These are phyloP conservation scores for Pestalotiopsis fici DNA, from an alignment of 2,329 filamentous ascomycete species.

Conservation along the genomic window DNA sequence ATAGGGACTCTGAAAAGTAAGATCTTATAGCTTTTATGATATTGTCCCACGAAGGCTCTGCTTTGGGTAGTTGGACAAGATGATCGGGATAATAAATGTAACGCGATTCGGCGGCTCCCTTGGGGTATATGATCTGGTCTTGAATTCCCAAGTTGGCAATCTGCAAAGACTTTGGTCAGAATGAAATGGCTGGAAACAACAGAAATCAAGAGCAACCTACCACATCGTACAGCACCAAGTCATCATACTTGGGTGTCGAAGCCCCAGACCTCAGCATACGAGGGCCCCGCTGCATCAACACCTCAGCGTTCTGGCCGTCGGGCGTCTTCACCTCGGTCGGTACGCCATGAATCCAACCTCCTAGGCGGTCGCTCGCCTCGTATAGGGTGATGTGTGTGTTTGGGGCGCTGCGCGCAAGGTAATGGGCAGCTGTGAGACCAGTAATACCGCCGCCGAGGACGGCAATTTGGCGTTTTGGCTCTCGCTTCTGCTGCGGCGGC, in stretches of 20 bases:
- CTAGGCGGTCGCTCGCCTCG: conserved; percentile 69
- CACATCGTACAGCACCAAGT: conserved; percentile 69
- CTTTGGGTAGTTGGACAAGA: conserved; percentile 54
- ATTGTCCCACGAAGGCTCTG: conserved; percentile 9
- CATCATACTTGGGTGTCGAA: conserved; percentile 49
- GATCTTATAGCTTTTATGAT: conserved; percentile 12
- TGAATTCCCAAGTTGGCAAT: conserved; percentile 57
- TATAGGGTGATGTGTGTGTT: conserved; percentile 75
- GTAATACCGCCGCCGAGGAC: conserved; percentile 83
- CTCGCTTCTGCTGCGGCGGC: conserved; percentile 1
- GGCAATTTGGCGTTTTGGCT: conserved; percentile 48
- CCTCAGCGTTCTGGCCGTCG: conserved; percentile 53
- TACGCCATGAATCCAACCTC: conserved; percentile 82
- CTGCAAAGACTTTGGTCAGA: conserved; percentile 36
- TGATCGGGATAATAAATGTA: conserved; percentile 90
- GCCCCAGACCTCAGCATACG: conserved; percentile 66
- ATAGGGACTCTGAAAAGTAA: conserved; percentile 25
- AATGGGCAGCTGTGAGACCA: conserved; percentile 77
- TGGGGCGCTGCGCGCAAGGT: conserved; percentile 69
- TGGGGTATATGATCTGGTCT: conserved; percentile 53
- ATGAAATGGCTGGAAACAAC: conserved; percentile 17
- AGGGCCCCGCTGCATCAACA: conserved; percentile 84
- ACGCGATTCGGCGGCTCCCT: conserved; percentile 56
- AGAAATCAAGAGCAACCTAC: conserved; percentile 44
- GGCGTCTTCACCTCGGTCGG: conserved; percentile 49